Conservation (phyloP, 352 stramenopile genomes). For the Chrysophaeum taylorii region DNA sequence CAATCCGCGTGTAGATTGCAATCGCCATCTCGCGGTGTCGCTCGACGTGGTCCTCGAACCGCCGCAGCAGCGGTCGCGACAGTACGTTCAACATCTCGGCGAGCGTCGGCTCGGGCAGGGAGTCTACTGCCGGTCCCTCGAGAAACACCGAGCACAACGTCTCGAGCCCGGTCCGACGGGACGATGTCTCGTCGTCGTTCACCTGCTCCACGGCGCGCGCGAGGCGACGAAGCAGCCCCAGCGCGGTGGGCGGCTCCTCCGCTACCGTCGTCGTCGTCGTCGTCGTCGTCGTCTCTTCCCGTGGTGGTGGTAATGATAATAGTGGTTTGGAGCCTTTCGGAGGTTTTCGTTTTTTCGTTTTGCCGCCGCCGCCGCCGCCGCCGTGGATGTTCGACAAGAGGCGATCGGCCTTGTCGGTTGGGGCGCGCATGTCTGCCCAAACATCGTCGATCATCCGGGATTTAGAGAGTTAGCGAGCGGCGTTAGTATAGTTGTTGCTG, state of each 20-base stretch:
- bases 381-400: neutral
- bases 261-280: neutral
- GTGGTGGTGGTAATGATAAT: no score
- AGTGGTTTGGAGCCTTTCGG: no score
- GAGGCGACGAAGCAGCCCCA: neutral
- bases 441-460: neutral
- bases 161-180: neutral
- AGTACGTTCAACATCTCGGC: constrained; percentile 12
- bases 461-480: no score
- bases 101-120: neutral
- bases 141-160: neutral
- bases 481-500: no score
- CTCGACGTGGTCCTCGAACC: constrained; percentile 22
- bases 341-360: neutral
- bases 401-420: neutral
- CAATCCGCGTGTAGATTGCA: neutral
- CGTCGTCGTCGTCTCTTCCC: neutral
- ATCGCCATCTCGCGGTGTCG: constrained; percentile 17
- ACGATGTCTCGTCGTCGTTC: neutral
- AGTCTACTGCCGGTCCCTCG: no score
- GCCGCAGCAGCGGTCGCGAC: constrained; percentile 13
- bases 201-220: constrained; percentile 6
- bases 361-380: neutral
- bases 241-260: neutral
- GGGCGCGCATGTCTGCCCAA: neutral